Evolutionary conservation across 2,329 filamentous ascomycete genomes (phyloP).

Genomic region (Epichloe hybrida): DNA sequence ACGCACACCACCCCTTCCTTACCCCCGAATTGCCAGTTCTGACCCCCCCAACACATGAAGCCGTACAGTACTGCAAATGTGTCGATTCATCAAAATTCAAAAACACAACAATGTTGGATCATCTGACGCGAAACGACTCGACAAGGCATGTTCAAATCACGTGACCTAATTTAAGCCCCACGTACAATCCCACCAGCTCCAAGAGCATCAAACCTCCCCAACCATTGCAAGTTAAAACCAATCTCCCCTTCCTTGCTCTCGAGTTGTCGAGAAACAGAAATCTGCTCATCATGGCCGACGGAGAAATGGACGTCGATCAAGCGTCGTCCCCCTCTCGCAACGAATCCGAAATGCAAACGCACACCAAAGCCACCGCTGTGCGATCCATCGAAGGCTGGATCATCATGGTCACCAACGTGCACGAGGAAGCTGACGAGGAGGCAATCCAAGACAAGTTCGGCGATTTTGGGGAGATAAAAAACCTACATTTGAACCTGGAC

Average conservation of each 20-base stretch:
- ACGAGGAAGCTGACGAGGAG: conserved; percentile 78
- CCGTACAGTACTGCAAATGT: too few relatives aligned
- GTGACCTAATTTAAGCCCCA: neutral
- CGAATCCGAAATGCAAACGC: conserved; percentile 55
- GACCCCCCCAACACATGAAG: too few relatives aligned
- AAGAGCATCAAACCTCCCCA: neutral
- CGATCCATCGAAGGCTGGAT: conserved; percentile 87
- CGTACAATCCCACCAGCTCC: neutral
- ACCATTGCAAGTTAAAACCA: neutral
- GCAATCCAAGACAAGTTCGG: conserved; percentile 69
- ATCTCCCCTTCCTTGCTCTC: neutral
- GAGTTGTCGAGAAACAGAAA: neutral
- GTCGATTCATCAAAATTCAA: too few relatives aligned
- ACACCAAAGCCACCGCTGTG: conserved; percentile 62
- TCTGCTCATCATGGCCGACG: conserved; percentile 32
- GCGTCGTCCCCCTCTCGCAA: conserved; percentile 29
- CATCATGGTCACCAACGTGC: conserved; percentile 72
- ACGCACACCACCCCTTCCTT: too few relatives aligned
- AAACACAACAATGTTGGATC: too few relatives aligned
- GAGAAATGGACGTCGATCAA: conserved; percentile 46
- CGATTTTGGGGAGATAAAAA: conserved; percentile 79
- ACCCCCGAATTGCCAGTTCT: too few relatives aligned
- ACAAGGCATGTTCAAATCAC: neutral
- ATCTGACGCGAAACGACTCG: too few relatives aligned
- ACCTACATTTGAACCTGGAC: conserved; percentile 72